Conservation (phyloP, 225 moss, liverwort and hornwort genomes). For the Marchantia paleacea region DNA sequence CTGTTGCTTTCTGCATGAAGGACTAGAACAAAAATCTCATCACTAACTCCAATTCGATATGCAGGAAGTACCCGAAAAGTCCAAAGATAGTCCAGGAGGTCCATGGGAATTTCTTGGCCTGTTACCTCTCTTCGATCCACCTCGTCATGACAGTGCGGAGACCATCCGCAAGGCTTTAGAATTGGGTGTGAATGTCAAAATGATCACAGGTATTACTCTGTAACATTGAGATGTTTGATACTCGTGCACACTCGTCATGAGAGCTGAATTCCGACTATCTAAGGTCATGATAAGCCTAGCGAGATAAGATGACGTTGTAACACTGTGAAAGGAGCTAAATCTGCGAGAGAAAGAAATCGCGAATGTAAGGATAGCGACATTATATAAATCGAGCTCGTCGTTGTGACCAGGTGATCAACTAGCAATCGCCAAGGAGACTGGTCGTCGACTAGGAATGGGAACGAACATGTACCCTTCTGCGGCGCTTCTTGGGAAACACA, state of each 20-base stretch:
- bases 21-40: too few species aligned
- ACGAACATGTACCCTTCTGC: slow-evolving; percentile 55
- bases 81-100: slow-evolving; percentile 43
- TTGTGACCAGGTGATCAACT: slow-evolving; percentile 38
- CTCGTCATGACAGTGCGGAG: slow-evolving; percentile 56
- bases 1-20: too few species aligned
- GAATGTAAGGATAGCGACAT: too few species aligned
- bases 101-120: slow-evolving; percentile 49
- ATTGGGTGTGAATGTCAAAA: slow-evolving; percentile 52
- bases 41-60: not conserved
- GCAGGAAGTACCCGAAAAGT: slow-evolving; percentile 42
- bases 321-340: too few species aligned
- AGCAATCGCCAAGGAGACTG: slow-evolving; percentile 56
- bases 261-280: too few species aligned
- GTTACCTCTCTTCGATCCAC: slow-evolving; percentile 47
- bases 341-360: too few species aligned
- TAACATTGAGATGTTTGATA: too few species aligned
- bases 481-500: slow-evolving; percentile 40
- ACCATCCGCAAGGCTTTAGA: slow-evolving; percentile 43
- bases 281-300: too few species aligned
- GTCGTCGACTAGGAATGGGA: slow-evolving; percentile 52
- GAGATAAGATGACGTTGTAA: too few species aligned
- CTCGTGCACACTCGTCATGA: too few species aligned
- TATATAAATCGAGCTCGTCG: too few species aligned
- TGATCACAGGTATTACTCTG: slow-evolving; percentile 41